These are phyloP conservation scores for Lyophyllum semitale DNA, from an alignment of 768 basidiomycete genomes.

Conservation along the genomic window DNA sequence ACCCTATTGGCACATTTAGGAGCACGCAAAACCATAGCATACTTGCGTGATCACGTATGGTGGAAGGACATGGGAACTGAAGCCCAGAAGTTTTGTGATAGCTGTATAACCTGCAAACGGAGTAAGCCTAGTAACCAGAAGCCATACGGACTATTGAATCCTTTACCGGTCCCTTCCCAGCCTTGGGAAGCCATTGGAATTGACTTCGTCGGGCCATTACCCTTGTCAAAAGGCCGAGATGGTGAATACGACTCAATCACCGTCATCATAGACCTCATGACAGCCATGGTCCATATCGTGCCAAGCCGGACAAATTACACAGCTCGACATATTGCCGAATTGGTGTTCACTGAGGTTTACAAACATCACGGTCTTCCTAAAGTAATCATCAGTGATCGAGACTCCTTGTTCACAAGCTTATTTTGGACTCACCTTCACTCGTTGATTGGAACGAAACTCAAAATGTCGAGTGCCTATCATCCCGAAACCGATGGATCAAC, in stretches of 20 bases:
- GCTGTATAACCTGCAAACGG: constrained; percentile 15
- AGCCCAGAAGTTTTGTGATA: constrained; percentile 22
- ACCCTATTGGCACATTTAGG: constrained; percentile 28
- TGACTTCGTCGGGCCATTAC: constrained; percentile 15
- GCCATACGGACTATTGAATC: constrained; percentile 21
- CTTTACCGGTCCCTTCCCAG: constrained; percentile 4
- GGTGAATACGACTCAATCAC: constrained; percentile 23
- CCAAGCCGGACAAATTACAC: constrained; percentile 15
- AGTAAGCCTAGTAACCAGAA: constrained; percentile 19
- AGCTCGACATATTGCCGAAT: constrained; percentile 19
- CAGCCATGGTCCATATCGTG: constrained; percentile 17
- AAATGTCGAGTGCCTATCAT: constrained; percentile 30
- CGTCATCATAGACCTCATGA: constrained; percentile 19
- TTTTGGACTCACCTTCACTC: constrained; percentile 17
- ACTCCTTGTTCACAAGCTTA: constrained; percentile 16
- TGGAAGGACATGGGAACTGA: constrained; percentile 28
- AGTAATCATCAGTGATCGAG: constrained; percentile 19
- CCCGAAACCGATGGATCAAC: constrained; percentile 24
- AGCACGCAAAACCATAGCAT: constrained; percentile 27
- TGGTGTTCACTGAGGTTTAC: constrained; percentile 23
- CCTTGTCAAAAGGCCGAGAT: constrained; percentile 18
- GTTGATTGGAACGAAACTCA: constrained; percentile 17
- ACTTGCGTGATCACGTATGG: constrained; percentile 32
- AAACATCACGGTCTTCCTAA: constrained; percentile 30
- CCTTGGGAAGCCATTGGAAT: constrained; percentile 17